A percentile compares a stretch with the other conserved stretches of the same genome.
Evolutionary conservation across 2,329 filamentous ascomycete genomes (phyloP).

Genomic region (Cordyceps militaris): DNA sequence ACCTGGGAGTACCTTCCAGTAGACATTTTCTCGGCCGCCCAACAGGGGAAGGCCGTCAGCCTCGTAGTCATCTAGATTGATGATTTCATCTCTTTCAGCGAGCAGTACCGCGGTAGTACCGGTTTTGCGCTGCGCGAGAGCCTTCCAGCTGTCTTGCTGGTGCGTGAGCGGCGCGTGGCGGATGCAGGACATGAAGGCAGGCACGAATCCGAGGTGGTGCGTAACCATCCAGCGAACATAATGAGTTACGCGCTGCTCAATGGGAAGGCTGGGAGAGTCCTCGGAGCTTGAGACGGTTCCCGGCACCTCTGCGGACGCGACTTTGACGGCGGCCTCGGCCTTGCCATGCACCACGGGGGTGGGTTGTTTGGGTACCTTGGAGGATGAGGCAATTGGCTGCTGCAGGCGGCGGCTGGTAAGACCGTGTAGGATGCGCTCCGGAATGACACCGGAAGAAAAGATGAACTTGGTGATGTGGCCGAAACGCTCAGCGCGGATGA

Average conservation of each 20-base stretch:
- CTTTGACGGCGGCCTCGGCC: slow-evolving; percentile 34
- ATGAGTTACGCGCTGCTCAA: slow-evolving; percentile 41
- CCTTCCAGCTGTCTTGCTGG: slow-evolving; percentile 44
- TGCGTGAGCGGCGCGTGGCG: slow-evolving; percentile 46
- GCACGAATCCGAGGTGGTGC: slow-evolving; percentile 51
- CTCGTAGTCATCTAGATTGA: slow-evolving; percentile 43
- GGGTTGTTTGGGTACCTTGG: slow-evolving; percentile 20
- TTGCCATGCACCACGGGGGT: slow-evolving; percentile 27
- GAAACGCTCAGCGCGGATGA: slow-evolving; percentile 55
- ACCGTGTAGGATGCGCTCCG: slow-evolving; percentile 42
- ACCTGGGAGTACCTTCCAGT: slow-evolving; percentile 45
- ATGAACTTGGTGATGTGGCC: slow-evolving; percentile 41
- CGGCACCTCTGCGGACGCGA: slow-evolving; percentile 21
- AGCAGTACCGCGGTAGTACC: slow-evolving; percentile 46
- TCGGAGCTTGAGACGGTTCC: slow-evolving; percentile 8
- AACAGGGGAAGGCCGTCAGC: slow-evolving; percentile 43
- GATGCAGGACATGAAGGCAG: slow-evolving; percentile 52
- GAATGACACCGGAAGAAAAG: slow-evolving; percentile 49
- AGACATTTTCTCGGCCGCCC: slow-evolving; percentile 41
- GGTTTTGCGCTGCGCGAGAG: slow-evolving; percentile 34
- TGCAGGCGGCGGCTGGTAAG: slow-evolving; percentile 43
- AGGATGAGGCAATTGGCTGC: slow-evolving; percentile 39
- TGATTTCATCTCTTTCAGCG: slow-evolving; percentile 44
- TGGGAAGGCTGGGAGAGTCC: slow-evolving; percentile 24
- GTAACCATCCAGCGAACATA: slow-evolving; percentile 53